Percentiles rank a stretch among this genome's conserved stretches.
phyloP scores from a whole-genome alignment of 2,329 filamentous ascomycete species.

The Ophioceras dolichostomum region DNA sequence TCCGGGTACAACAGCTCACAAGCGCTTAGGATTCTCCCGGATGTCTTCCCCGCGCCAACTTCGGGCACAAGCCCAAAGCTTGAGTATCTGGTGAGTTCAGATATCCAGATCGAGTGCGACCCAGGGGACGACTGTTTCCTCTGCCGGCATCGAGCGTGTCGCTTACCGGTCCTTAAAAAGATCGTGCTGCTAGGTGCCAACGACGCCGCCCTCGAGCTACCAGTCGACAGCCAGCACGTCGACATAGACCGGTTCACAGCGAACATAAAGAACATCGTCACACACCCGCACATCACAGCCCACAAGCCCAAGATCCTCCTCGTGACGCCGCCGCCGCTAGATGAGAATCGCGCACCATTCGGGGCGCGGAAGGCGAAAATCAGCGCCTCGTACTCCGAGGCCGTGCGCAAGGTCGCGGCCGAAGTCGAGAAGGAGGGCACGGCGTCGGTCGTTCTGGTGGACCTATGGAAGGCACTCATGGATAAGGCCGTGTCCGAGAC shows the following conservation, averaged over 20 bases:
- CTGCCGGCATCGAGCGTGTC: constrained; percentile 7
- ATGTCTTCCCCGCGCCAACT: constrained; percentile 60
- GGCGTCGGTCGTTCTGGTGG: constrained; percentile 52
- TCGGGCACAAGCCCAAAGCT: constrained; percentile 44
- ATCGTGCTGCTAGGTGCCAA: constrained; percentile 82
- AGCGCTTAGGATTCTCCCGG: constrained; percentile 54
- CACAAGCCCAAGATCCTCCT: constrained; percentile 66
- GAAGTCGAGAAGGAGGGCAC: constrained; percentile 24
- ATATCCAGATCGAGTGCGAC: too few relatives aligned
- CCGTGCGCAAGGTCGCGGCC: constrained; percentile 54
- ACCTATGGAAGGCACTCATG: constrained; percentile 75
- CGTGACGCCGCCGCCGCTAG: constrained; percentile 71
- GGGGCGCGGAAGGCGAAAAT: constrained; percentile 32
- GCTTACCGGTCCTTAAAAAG: too few relatives aligned
- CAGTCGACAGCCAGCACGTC: constrained; percentile 59
- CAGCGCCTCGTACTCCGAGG: constrained; percentile 44
- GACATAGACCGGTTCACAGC: constrained; percentile 61
- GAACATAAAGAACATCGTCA: constrained; percentile 61
- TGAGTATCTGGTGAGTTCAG: constrained; percentile 48
- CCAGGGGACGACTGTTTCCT: constrained; percentile 12
- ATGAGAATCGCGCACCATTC: constrained; percentile 46
- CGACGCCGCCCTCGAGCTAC: constrained; percentile 60
- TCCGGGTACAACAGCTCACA: constrained; percentile 77
- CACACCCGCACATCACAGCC: constrained; percentile 53
- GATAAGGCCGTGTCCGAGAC: constrained; percentile 47